A percentile compares a stretch with the other conserved stretches of the same genome.
Evolutionary conservation across 495 filamentous ascomycete genomes (phyloP).

Genomic region (Sphaerosporella brunnea): DNA sequence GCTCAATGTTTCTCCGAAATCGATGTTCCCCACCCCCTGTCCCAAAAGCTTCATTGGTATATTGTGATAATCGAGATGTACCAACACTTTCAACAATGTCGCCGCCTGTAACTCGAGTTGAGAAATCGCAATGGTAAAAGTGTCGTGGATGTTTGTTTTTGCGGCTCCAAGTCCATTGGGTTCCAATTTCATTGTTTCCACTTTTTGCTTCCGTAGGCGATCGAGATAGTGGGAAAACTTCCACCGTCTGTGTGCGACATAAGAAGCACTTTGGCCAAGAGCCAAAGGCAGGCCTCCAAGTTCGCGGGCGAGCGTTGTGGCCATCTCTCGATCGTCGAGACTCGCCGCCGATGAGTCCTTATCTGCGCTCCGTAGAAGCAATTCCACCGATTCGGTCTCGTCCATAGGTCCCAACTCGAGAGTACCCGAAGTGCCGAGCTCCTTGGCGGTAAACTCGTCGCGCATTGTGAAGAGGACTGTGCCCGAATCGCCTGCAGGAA

Average conservation of each 20-base stretch:
- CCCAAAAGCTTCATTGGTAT: background rate
- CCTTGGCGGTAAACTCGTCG: background rate
- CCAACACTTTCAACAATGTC: background rate
- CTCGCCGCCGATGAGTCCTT: background rate
- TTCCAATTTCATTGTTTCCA: too few relatives aligned
- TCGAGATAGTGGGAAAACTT: background rate
- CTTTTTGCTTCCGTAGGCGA: background rate
- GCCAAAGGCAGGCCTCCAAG: background rate
- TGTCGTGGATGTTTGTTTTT: too few relatives aligned
- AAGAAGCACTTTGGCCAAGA: background rate
- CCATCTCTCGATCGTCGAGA: background rate
- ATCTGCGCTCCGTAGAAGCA: background rate
- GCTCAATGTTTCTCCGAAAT: too few relatives aligned
- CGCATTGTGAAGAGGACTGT: background rate
- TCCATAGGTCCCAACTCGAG: background rate
- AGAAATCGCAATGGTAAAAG: background rate
- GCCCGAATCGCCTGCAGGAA: background rate
- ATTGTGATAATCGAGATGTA: background rate
- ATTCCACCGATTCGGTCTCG: background rate
- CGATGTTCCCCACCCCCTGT: background rate
- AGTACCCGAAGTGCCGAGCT: background rate
- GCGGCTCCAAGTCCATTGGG: too few relatives aligned
- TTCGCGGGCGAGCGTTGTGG: background rate
- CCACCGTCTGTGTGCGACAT: background rate
- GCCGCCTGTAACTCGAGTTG: background rate